A percentile compares a stretch with the other conserved stretches of the same genome.
Conservation (phyloP, 2,329 filamentous ascomycete genomes). For the Zasmidium angulare region DNA sequence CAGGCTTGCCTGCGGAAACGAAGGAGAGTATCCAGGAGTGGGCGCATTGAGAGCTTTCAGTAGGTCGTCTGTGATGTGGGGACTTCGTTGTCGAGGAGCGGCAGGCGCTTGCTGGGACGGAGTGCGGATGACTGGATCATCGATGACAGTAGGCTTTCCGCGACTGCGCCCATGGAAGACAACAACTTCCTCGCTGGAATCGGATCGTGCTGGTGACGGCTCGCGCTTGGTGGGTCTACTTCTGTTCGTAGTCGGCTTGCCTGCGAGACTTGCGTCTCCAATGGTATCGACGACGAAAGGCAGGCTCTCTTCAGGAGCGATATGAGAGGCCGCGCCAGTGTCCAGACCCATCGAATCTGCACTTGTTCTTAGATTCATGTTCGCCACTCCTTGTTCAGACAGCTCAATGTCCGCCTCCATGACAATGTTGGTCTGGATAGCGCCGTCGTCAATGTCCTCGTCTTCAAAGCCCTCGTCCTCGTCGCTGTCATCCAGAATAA, state of each 20-base stretch:
- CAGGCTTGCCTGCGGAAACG: not conserved
- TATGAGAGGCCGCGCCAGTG: not conserved
- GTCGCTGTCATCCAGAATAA: conserved; percentile 18
- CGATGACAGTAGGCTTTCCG: conserved; percentile 21
- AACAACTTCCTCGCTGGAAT: conserved; percentile 73
- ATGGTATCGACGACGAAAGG: conserved; percentile 36
- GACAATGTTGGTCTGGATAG: conserved; percentile 30
- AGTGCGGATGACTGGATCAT: conserved; percentile 27
- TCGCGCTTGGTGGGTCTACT: conserved; percentile 34
- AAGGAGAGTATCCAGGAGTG: not conserved
- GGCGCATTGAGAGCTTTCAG: conserved; percentile 20
- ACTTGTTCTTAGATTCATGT: conserved; percentile 30
- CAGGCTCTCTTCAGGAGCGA: conserved; percentile 5
- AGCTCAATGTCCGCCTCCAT: conserved; percentile 32
- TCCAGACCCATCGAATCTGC: conserved; percentile 15
- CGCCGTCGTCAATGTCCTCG: conserved; percentile 26
- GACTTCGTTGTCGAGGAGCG: conserved; percentile 40
- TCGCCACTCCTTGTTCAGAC: conserved; percentile 32
- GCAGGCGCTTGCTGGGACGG: conserved; percentile 38
- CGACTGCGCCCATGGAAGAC: conserved; percentile 59
- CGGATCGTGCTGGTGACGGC: conserved; percentile 46
- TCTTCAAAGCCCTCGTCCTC: conserved; percentile 22
- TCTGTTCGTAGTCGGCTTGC: conserved; percentile 13
- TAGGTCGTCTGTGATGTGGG: conserved; percentile 28
- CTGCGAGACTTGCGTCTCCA: conserved; percentile 31